A percentile compares a stretch with the other conserved stretches of the same genome.
These are phyloP conservation scores for Aspergillus brasiliensis DNA, from an alignment of 2,329 filamentous ascomycete genomes.

Conservation along the genomic window DNA sequence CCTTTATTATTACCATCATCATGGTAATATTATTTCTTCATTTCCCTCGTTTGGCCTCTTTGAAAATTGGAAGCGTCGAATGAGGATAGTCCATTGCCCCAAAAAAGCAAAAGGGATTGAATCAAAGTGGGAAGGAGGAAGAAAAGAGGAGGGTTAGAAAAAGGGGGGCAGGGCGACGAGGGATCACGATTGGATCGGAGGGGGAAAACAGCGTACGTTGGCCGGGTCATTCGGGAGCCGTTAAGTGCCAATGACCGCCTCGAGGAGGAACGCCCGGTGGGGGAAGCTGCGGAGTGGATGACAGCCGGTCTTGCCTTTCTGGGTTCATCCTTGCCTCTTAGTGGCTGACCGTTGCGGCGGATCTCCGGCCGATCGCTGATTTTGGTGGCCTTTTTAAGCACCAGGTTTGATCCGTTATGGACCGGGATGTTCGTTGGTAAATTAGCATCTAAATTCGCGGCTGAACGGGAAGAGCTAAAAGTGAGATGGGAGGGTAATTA, in stretches of 20 bases:
- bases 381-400: neutral
- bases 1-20: neutral
- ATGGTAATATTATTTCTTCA: neutral
- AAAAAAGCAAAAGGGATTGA: neutral
- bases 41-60: neutral
- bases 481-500: no score
- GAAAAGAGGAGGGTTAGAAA: neutral
- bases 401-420: neutral
- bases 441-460: neutral
- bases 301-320: neutral
- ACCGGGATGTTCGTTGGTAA: neutral
- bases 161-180: slow-evolving; percentile 2
- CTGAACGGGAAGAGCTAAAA: neutral
- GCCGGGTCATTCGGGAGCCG: slow-evolving; percentile 16
- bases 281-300: neutral
- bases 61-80: slow-evolving; percentile 1
- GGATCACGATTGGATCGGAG: slow-evolving; percentile 3
- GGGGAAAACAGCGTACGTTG: slow-evolving; percentile 3
- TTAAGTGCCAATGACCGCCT: slow-evolving; percentile 19
- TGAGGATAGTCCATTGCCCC: neutral
- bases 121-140: no score
- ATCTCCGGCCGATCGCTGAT: neutral
- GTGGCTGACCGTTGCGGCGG: slow-evolving; percentile 2
- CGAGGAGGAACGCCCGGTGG: slow-evolving; percentile 2
- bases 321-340: neutral